Conservation (phyloP, 805 yeast species). For the Teunomyces aglyptinius region DNA sequence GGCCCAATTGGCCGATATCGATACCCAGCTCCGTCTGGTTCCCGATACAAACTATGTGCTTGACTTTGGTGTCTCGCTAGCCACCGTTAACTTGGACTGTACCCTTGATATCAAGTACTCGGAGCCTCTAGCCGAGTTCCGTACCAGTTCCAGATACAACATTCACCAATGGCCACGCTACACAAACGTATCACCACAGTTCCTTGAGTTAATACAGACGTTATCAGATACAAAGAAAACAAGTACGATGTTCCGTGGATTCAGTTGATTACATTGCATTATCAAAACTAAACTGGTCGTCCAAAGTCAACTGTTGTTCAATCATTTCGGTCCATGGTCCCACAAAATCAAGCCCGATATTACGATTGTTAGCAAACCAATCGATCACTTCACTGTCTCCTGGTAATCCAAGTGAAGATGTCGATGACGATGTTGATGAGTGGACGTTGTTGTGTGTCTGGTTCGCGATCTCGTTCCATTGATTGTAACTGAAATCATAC, state of each 20-base stretch:
- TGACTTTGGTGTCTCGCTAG: constrained; percentile 15
- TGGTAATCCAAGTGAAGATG: constrained; percentile 16
- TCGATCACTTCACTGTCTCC: constrained; percentile 45
- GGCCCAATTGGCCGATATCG: constrained; percentile 27
- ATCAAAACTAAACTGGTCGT: constrained; percentile 32
- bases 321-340: constrained; percentile 82
- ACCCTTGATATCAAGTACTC: constrained; percentile 3
- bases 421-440: background rate
- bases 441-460: no score
- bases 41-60: constrained; percentile 23
- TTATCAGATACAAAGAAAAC: no score
- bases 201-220: no score
- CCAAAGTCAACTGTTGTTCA: constrained; percentile 56
- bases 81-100: constrained; percentile 1
- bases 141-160: constrained; percentile 5
- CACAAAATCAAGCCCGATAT: constrained; percentile 45
- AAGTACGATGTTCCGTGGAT: no score
- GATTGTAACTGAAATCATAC: background rate
- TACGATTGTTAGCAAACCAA: constrained; percentile 40
- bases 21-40: constrained; percentile 18
- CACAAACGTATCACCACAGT: background rate
- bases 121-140: constrained; percentile 8
- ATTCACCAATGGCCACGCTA: constrained; percentile 4
- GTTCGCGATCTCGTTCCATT: background rate
- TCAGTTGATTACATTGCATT: constrained; percentile 11